Conservation (phyloP, 306 rosid genomes). For the Corylus heterophylla region DNA sequence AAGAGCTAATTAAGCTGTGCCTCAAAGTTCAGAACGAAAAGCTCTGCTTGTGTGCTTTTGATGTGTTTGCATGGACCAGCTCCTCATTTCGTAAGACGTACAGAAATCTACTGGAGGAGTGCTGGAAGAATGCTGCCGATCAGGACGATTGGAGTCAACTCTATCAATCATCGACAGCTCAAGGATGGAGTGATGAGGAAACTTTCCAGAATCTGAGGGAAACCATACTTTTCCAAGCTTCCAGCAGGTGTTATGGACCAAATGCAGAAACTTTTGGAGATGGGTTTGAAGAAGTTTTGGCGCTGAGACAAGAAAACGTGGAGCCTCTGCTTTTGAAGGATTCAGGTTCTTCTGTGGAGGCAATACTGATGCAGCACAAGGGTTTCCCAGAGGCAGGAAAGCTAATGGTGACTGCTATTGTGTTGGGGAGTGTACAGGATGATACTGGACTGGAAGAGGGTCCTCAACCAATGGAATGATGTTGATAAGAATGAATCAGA, state of each 20-base stretch:
- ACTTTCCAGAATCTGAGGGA: conserved; percentile 56
- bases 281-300: conserved; percentile 69
- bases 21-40: conserved; percentile 56
- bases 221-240: conserved; percentile 70
- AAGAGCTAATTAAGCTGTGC: conserved; percentile 73
- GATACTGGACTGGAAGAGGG: conserved; percentile 48
- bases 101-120: conserved; percentile 72
- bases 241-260: conserved; percentile 78
- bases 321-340: conserved; percentile 46
- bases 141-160: conserved; percentile 76
- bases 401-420: conserved; percentile 83
- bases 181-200: conserved; percentile 92
- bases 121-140: conserved; percentile 86
- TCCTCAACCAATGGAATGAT: conserved; percentile 62
- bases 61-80: conserved; percentile 88
- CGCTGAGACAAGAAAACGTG: conserved; percentile 62
- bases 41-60: conserved; percentile 65
- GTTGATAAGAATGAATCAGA: conserved; percentile 11
- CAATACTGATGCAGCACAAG: conserved; percentile 84
- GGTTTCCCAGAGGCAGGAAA: conserved; percentile 88
- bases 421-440: conserved; percentile 63
- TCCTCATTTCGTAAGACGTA: conserved; percentile 66
- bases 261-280: conserved; percentile 69
- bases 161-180: conserved; percentile 49
- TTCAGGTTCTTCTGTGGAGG: conserved; percentile 61